Percentiles rank a stretch among this genome's conserved stretches.
These are phyloP conservation scores for Bipolaris cookei DNA, from an alignment of 2,329 filamentous ascomycete genomes.

Conservation along the genomic window DNA sequence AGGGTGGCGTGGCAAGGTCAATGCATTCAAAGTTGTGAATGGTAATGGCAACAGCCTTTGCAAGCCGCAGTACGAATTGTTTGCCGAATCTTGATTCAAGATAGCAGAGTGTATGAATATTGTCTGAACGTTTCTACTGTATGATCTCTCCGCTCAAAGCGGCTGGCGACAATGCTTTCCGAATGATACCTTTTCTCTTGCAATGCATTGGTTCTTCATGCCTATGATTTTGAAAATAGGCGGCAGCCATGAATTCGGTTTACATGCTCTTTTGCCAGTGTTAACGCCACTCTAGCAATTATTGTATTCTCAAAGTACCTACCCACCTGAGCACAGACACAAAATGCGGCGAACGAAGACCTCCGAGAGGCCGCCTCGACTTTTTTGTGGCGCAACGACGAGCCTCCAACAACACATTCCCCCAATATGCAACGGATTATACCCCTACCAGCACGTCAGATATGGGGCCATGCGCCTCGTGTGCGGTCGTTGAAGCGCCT, in stretches of 20 bases:
- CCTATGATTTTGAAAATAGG: neutral
- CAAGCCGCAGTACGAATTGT: conserved; percentile 16
- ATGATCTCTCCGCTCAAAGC: conserved; percentile 40
- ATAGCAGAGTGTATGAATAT: conserved; percentile 30
- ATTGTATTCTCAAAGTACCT: neutral
- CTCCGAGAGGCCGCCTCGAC: conserved; percentile 19
- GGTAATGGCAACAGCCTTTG: neutral
- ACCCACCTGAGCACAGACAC: conserved; percentile 12
- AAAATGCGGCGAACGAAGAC: conserved; percentile 25
- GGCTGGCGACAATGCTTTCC: conserved; percentile 10
- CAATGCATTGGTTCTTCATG: neutral
- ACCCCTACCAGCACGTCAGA: conserved; percentile 45
- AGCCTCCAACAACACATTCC: conserved; percentile 8
- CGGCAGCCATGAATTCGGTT: neutral
- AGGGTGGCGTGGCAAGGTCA: neutral
- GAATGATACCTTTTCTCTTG: conserved; percentile 10
- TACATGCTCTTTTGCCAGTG: neutral
- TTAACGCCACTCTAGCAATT: neutral
- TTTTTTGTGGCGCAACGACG: conserved; percentile 16
- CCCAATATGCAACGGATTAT: conserved; percentile 35
- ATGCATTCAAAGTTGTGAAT: neutral
- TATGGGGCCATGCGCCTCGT: conserved; percentile 58
- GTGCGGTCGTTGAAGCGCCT: conserved; percentile 50
- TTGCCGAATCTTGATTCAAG: conserved; percentile 4
- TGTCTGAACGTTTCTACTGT: conserved; percentile 28